These are phyloP conservation scores for Schwanniomyces pseudopolymorphus DNA, from an alignment of 805 yeast species.

Conservation along the genomic window DNA sequence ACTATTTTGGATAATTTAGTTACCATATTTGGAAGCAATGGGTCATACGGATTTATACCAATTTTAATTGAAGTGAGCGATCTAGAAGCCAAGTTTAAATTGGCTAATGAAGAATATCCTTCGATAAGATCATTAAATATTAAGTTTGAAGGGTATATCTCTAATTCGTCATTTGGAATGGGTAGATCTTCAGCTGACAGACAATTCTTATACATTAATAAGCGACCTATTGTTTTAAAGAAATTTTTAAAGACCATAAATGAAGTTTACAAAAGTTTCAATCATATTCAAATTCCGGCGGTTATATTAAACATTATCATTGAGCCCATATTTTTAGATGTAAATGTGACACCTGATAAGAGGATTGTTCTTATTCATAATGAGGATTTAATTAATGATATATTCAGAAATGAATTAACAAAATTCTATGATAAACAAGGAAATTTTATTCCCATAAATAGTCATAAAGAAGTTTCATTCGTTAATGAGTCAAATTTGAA, in stretches of 20 bases:
- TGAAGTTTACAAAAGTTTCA: slow-evolving; percentile 72
- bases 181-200: slow-evolving; percentile 66
- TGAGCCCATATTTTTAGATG: slow-evolving; percentile 58
- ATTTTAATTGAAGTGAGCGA: slow-evolving; percentile 43
- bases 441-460: slow-evolving; percentile 35
- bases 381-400: slow-evolving; percentile 60
- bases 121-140: slow-evolving; percentile 22
- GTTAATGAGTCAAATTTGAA: slow-evolving; percentile 7
- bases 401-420: slow-evolving; percentile 49
- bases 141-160: slow-evolving; percentile 58
- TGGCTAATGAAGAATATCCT: slow-evolving; percentile 5
- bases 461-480: slow-evolving; percentile 3
- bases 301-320: slow-evolving; percentile 60
- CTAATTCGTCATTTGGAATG: slow-evolving; percentile 76
- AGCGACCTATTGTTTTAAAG: slow-evolving; percentile 67
- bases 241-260: slow-evolving; percentile 58
- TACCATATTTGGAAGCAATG: slow-evolving; percentile 69
- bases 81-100: slow-evolving; percentile 18
- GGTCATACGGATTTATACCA: slow-evolving; percentile 55
- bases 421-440: slow-evolving; percentile 44
- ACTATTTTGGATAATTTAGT: slow-evolving; percentile 51
- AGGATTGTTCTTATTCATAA: slow-evolving; percentile 65
- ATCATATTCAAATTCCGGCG: slow-evolving; percentile 72
- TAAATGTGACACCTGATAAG: slow-evolving; percentile 93
- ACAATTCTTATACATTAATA: slow-evolving; percentile 72